Percentiles rank a stretch among this genome's conserved stretches.
Conservation (phyloP, 2,329 filamentous ascomycete genomes). For the Podosphaera leucotricha region DNA sequence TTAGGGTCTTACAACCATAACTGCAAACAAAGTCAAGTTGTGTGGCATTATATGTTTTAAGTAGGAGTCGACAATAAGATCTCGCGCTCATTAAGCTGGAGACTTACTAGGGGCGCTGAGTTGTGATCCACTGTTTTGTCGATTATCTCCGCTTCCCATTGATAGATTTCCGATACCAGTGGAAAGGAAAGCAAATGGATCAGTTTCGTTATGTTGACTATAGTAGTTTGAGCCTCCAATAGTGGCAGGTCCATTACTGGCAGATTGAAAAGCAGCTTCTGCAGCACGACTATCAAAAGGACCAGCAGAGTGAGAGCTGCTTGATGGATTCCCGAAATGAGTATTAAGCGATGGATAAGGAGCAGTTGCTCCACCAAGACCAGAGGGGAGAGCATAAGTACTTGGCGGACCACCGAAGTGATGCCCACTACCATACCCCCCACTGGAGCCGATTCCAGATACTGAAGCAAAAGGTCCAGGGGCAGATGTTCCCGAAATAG, state of each 20-base stretch:
- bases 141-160: slow-evolving; percentile 40
- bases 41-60: slow-evolving; percentile 13
- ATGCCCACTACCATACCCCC: slow-evolving; percentile 40
- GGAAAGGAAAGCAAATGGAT: slow-evolving; percentile 62
- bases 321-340: slow-evolving; percentile 48
- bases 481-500: slow-evolving; percentile 65
- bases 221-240: slow-evolving; percentile 54
- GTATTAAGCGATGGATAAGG: slow-evolving; percentile 67
- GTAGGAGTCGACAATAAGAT: slow-evolving; percentile 9
- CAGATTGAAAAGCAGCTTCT: slow-evolving; percentile 82
- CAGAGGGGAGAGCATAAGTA: slow-evolving; percentile 73
- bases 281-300: slow-evolving; percentile 84
- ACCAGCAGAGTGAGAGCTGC: slow-evolving; percentile 58
- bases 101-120: slow-evolving; percentile 16
- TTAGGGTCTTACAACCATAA: slow-evolving; percentile 14
- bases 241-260: slow-evolving; percentile 57
- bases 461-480: slow-evolving; percentile 53
- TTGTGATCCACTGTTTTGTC: slow-evolving; percentile 31
- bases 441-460: slow-evolving; percentile 41
- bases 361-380: slow-evolving; percentile 53
- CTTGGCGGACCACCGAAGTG: slow-evolving; percentile 74
- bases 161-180: slow-evolving; percentile 48
- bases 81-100: slow-evolving; percentile 12
- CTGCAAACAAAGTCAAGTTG: slow-evolving; percentile 9
- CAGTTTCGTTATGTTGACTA: slow-evolving; percentile 34